phyloP scores from a whole-genome alignment of 225 moss, liverwort and hornwort genomes.

The Anthoceros angustus region DNA sequence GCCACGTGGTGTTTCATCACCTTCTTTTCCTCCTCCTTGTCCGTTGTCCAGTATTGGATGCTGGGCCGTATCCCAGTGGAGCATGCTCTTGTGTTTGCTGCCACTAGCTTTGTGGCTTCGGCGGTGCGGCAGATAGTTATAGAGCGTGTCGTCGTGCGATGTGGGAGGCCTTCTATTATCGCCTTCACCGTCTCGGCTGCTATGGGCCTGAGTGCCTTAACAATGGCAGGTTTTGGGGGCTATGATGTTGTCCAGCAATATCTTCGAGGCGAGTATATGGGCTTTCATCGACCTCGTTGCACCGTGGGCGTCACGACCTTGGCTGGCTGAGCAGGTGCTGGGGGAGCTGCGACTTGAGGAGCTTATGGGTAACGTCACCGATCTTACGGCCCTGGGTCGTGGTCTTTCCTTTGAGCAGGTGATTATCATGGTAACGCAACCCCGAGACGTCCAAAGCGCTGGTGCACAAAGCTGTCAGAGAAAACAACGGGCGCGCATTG shows the following conservation, averaged over 20 bases:
- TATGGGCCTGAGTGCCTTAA: background rate
- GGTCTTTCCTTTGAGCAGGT: too few relatives aligned
- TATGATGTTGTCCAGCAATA: background rate
- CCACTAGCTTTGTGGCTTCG: background rate
- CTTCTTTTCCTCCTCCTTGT: background rate
- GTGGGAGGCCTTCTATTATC: background rate
- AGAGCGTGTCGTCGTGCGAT: background rate
- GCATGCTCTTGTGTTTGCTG: background rate
- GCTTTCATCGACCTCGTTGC: background rate
- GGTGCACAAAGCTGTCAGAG: too few relatives aligned
- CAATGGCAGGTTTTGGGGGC: background rate
- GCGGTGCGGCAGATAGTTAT: background rate
- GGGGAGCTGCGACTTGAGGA: too few relatives aligned
- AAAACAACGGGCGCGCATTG: too few relatives aligned
- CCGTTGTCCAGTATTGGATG: background rate
- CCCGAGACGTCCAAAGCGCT: too few relatives aligned
- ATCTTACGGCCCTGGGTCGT: too few relatives aligned
- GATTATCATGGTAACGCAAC: too few relatives aligned
- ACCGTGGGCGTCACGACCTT: background rate
- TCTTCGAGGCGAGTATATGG: background rate
- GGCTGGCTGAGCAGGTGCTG: too few relatives aligned
- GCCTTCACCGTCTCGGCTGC: background rate
- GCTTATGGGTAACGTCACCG: too few relatives aligned
- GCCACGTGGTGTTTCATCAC: background rate
- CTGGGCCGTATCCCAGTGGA: conserved; percentile 1